Evolutionary conservation across 2,329 filamentous ascomycete genomes (phyloP).

Genomic region (Orbilia quercus): DNA sequence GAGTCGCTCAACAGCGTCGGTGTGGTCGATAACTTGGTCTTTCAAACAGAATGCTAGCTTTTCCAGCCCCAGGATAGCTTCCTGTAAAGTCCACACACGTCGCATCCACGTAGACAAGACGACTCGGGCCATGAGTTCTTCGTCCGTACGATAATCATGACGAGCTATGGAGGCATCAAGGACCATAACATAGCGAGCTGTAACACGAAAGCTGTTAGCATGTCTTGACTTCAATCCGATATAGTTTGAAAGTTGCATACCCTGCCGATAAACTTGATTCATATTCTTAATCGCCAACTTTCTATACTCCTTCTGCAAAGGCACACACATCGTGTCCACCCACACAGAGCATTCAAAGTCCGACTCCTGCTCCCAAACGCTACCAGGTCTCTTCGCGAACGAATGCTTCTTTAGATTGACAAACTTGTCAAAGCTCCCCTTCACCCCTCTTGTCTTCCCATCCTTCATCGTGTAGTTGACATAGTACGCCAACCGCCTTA

Average conservation of each 20-base stretch:
- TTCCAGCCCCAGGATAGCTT: conserved; percentile 55
- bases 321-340: conserved; percentile 57
- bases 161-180: conserved; percentile 44
- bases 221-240: no score
- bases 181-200: conserved; percentile 52
- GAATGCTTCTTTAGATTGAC: conserved; percentile 24
- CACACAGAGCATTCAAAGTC: conserved; percentile 49
- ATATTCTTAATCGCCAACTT: conserved; percentile 57
- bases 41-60: conserved; percentile 38
- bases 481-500: conserved; percentile 49
- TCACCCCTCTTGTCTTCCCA: conserved; percentile 32
- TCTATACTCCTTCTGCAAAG: conserved; percentile 51
- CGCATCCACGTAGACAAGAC: conserved; percentile 57
- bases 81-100: conserved; percentile 58
- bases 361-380: conserved; percentile 27
- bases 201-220: conserved; percentile 12
- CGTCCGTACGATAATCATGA: conserved; percentile 39
- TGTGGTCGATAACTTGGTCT: conserved; percentile 43
- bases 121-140: conserved; percentile 54
- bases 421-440: conserved; percentile 25
- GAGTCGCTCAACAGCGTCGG: conserved; percentile 43
- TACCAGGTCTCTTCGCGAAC: conserved; percentile 32
- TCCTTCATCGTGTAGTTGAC: conserved; percentile 47
- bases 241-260: conserved; percentile 3
- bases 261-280: conserved; percentile 54